phyloP scores from a whole-genome alignment of 148 eudicot genomes.

The Rhododendron mucronatum region DNA sequence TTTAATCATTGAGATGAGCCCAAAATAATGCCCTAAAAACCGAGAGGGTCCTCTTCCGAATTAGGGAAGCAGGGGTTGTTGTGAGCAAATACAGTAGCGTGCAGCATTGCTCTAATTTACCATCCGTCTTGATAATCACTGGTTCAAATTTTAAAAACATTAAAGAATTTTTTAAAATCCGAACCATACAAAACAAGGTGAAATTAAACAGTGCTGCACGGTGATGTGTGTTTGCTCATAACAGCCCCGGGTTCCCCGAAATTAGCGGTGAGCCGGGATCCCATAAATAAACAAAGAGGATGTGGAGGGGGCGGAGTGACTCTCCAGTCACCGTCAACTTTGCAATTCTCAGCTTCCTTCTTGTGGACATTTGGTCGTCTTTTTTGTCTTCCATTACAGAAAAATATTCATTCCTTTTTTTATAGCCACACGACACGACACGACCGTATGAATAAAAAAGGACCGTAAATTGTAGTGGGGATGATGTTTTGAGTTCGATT shows the following conservation, averaged over 20 bases:
- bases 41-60: background rate
- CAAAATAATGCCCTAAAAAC: background rate
- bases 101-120: too few species aligned
- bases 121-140: too few species aligned
- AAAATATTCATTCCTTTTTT: background rate
- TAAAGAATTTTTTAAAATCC: too few species aligned
- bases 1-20: background rate
- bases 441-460: too few species aligned
- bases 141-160: too few species aligned
- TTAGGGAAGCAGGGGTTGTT: background rate
- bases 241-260: too few species aligned
- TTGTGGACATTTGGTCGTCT: background rate
- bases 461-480: too few species aligned
- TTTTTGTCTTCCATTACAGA: background rate
- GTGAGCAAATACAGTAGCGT: too few species aligned
- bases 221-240: too few species aligned
- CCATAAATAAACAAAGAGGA: background rate
- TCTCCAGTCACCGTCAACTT: slow-evolving; percentile 29
- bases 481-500: too few species aligned
- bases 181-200: too few species aligned
- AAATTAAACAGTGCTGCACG: too few species aligned
- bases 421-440: background rate
- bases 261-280: background rate
- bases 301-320: slow-evolving; percentile 23
- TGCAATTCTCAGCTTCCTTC: slow-evolving; percentile 29